phyloP scores from a whole-genome alignment of 2,329 filamentous ascomycete species.

The Stachybotrys chlorohalonatus region DNA sequence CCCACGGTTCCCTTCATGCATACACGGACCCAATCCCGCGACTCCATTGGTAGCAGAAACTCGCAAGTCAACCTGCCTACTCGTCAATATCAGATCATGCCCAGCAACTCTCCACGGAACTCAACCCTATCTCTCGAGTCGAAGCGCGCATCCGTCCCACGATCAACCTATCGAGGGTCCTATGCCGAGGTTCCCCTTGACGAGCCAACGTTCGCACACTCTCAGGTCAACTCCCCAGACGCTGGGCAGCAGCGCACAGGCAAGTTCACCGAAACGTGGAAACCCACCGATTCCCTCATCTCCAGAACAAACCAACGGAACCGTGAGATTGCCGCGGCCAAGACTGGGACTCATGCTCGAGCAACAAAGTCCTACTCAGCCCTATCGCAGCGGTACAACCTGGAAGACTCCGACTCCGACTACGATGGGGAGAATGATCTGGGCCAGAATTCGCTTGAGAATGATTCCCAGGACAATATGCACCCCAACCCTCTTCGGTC shows the following conservation, averaged over 20 bases:
- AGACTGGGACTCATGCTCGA: conserved; percentile 20
- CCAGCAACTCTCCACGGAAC: conserved; percentile 32
- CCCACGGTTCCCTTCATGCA: conserved; percentile 69
- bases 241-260: conserved; percentile 26
- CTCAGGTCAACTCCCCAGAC: conserved; percentile 11
- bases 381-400: conserved; percentile 34
- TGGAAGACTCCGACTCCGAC: conserved; percentile 30
- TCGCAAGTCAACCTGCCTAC: conserved; percentile 46
- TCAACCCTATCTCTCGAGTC: conserved; percentile 33
- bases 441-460: conserved; percentile 15
- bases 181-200: conserved; percentile 41
- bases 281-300: conserved; percentile 43
- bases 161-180: conserved; percentile 28
- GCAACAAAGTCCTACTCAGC: conserved; percentile 34
- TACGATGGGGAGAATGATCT: conserved; percentile 26
- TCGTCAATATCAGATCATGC: conserved; percentile 43
- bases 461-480: conserved; percentile 12
- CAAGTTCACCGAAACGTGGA: conserved; percentile 47
- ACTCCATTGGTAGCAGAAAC: conserved; percentile 43
- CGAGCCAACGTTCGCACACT: conserved; percentile 22
- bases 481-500: conserved; percentile 46
- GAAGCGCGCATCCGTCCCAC: conserved; percentile 35
- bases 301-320: conserved; percentile 45
- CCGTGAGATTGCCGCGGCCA: conserved; percentile 28
- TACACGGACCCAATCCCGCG: conserved; percentile 57